These are phyloP conservation scores for Aspergillus ochraceoroseus DNA, from an alignment of 2,329 filamentous ascomycete species.

Conservation along the genomic window DNA sequence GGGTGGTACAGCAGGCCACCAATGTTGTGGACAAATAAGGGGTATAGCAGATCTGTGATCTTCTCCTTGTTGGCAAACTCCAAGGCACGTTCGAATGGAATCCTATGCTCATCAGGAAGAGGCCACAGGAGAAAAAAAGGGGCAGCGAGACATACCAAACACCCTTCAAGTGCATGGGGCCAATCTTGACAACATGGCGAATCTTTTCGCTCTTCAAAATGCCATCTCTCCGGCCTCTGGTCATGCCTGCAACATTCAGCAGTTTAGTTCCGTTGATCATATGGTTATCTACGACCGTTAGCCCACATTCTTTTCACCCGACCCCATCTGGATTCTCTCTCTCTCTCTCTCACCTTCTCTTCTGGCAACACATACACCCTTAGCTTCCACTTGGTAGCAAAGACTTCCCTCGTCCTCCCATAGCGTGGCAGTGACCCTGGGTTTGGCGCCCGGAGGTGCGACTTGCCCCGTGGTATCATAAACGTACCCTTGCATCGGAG, in stretches of 20 bases:
- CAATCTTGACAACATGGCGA: conserved; percentile 96
- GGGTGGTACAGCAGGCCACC: conserved; percentile 90
- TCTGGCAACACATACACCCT: conserved; percentile 90
- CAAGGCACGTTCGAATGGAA: conserved; percentile 93
- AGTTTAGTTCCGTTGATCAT: conserved; percentile 99
- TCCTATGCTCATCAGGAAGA: conserved; percentile 55
- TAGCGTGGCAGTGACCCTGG: conserved; percentile 87
- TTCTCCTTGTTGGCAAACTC: conserved; percentile 99
- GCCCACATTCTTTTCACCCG: background rate
- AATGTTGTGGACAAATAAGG: conserved; percentile 96
- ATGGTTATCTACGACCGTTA: conserved; percentile 67
- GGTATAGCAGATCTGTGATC: conserved; percentile 92
- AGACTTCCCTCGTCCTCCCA: conserved; percentile 98
- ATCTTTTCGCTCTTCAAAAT: conserved; percentile 98
- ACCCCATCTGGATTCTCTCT: too few relatives aligned
- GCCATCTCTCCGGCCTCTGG: conserved; percentile 85
- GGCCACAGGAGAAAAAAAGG: conserved; percentile 7
- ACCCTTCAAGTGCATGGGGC: conserved; percentile 97
- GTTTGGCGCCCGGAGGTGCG: conserved; percentile 90
- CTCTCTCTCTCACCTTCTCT: conserved; percentile 74
- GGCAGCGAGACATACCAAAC: conserved; percentile 65
- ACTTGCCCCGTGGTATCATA: conserved; percentile 91
- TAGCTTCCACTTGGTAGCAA: conserved; percentile 95
- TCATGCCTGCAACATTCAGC: conserved; percentile 97
- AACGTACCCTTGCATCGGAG: conserved; percentile 45